These are phyloP conservation scores for Voacanga thouarsii DNA, from an alignment of 257 asterid species.

Conservation along the genomic window DNA sequence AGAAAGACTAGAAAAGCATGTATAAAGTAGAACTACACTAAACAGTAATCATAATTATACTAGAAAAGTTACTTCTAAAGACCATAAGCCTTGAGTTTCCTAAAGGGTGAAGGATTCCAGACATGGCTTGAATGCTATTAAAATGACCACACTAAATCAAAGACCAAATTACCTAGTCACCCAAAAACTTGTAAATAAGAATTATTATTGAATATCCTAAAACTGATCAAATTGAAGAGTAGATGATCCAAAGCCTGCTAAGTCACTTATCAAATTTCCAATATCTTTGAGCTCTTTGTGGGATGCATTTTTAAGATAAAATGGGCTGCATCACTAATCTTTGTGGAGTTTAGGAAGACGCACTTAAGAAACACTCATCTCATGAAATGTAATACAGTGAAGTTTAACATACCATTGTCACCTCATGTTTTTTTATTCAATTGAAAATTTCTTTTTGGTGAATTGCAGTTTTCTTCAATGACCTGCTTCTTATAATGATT, in stretches of 20 bases:
- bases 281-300: not conserved
- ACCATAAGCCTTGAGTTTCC: not conserved
- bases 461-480: not conserved
- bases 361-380: not conserved
- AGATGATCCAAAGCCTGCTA: not conserved
- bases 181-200: not conserved
- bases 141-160: not conserved
- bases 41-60: not conserved
- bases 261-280: not conserved
- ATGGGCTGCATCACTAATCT: not conserved
- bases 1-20: not conserved
- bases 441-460: not conserved
- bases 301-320: not conserved
- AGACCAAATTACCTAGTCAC: not conserved
- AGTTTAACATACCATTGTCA: not conserved
- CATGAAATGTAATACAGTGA: not conserved
- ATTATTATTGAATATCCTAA: too few species aligned
- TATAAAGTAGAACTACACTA: not conserved
- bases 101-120: not conserved
- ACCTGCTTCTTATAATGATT: constrained; percentile 18
- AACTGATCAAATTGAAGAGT: not conserved
- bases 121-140: not conserved
- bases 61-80: not conserved
- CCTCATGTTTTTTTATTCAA: not conserved
- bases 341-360: not conserved